phyloP scores from a whole-genome alignment of 441 rosid genomes.

The Corymbia citriodora region DNA sequence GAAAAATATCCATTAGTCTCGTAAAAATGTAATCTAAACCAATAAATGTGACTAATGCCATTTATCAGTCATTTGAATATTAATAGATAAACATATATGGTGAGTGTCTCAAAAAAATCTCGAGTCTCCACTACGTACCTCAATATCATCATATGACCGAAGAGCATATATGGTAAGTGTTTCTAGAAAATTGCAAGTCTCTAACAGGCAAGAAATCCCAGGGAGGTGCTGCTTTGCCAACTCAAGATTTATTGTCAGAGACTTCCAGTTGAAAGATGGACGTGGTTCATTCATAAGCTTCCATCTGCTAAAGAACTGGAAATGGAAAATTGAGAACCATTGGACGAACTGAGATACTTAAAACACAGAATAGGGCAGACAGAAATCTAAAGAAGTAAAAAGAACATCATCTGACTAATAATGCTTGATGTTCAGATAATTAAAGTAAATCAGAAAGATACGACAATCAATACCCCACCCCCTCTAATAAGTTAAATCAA shows the following conservation, averaged over 20 bases:
- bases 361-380: background rate
- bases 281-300: background rate
- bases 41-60: background rate
- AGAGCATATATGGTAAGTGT: background rate
- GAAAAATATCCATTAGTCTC: background rate
- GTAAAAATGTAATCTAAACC: background rate
- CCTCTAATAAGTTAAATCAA: background rate
- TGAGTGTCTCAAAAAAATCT: background rate
- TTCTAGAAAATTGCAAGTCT: background rate
- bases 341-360: background rate
- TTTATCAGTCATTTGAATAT: background rate
- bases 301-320: background rate
- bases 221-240: background rate
- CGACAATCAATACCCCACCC: background rate
- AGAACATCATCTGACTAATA: background rate
- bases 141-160: background rate
- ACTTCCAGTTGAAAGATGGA: background rate
- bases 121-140: background rate
- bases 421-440: background rate
- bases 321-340: background rate
- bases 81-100: background rate
- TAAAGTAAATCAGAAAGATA: background rate
- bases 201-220: background rate
- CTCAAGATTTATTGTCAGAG: background rate
- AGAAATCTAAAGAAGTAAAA: background rate